Conservation (phyloP, 2,329 filamentous ascomycete genomes). For the Fusarium pseudoanthophilum region DNA sequence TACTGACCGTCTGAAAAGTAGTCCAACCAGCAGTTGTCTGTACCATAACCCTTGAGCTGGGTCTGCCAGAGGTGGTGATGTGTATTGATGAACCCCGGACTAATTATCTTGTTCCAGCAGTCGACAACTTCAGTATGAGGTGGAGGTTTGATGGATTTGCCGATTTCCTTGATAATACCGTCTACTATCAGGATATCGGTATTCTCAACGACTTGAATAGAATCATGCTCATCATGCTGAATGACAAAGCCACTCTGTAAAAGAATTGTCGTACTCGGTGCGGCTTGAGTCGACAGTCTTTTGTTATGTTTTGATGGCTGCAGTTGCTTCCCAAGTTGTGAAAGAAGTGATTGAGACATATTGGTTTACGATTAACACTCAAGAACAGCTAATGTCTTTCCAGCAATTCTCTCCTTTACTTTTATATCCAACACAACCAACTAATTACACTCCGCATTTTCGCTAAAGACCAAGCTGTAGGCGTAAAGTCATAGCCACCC, state of each 20-base stretch:
- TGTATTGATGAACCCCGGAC: conserved; percentile 28
- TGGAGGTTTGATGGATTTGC: not conserved
- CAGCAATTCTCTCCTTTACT: no score
- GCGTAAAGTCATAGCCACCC: not conserved
- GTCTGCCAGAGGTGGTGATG: conserved; percentile 35
- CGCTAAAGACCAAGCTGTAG: no score
- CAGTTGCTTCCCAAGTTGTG: not conserved
- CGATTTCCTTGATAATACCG: not conserved
- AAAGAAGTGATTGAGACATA: not conserved
- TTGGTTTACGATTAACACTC: not conserved
- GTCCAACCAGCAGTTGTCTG: not conserved
- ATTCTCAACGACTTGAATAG: not conserved
- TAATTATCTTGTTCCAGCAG: conserved; percentile 21
- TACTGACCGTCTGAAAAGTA: not conserved
- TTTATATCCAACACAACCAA: no score
- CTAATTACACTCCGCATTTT: no score
- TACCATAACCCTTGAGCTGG: not conserved
- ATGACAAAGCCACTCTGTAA: not conserved
- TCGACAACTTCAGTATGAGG: not conserved
- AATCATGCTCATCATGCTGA: not conserved
- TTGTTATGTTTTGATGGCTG: not conserved
- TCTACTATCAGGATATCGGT: not conserved
- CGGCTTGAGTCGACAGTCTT: not conserved
- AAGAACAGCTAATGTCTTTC: accelerated
- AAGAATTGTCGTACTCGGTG: not conserved